These are phyloP conservation scores for Epichloe elymi DNA, from an alignment of 2,329 filamentous ascomycete species.

Conservation along the genomic window DNA sequence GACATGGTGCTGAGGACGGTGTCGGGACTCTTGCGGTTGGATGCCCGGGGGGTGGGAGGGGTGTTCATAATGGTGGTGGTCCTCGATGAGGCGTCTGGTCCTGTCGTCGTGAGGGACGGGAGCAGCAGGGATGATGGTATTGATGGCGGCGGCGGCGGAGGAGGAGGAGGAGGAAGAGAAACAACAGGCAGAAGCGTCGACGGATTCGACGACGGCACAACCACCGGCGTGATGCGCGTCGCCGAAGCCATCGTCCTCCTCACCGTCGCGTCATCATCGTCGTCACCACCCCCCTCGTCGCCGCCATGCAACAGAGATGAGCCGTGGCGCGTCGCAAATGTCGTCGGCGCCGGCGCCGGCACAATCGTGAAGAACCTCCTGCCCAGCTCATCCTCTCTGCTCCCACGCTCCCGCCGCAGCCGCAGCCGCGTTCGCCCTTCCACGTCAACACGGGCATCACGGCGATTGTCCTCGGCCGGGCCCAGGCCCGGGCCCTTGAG, in stretches of 20 bases:
- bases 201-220: not conserved
- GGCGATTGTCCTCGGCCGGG: too few species aligned
- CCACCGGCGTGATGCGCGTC: conserved; percentile 6
- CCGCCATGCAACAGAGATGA: not conserved
- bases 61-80: not conserved
- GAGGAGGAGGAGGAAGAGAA: not conserved
- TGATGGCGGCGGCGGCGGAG: not conserved
- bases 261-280: not conserved
- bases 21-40: not conserved
- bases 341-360: conserved; percentile 10
- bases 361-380: conserved; percentile 18
- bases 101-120: not conserved
- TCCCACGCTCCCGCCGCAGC: too few species aligned
- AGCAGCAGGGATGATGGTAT: not conserved
- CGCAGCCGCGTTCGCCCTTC: too few species aligned
- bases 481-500: not conserved
- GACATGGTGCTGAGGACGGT: conserved; percentile 1
- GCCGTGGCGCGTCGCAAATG: not conserved
- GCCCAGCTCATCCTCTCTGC: conserved; percentile 4
- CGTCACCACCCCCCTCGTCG: not conserved
- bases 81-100: not conserved
- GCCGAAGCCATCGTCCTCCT: too few species aligned
- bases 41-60: not conserved
- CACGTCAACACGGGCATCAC: too few species aligned
- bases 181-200: not conserved